A percentile compares a stretch with the other conserved stretches of the same genome.
These are phyloP conservation scores for Edaphochlamys debaryana DNA, from an alignment of 139 green algal species.

Conservation along the genomic window DNA sequence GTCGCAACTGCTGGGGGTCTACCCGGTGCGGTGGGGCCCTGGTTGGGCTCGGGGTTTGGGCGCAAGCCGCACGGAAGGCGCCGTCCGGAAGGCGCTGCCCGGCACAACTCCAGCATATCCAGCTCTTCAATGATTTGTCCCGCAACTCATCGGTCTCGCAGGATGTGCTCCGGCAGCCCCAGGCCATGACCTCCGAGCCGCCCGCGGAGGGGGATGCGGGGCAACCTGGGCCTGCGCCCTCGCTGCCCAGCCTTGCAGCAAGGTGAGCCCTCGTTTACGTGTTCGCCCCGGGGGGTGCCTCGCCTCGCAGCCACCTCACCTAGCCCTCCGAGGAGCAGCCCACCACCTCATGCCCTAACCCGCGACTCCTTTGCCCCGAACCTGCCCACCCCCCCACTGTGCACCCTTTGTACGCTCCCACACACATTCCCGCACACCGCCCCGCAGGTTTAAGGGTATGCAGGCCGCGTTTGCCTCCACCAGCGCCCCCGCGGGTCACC, in stretches of 20 bases:
- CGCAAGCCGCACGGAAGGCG: too few relatives aligned
- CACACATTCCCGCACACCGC: too few relatives aligned
- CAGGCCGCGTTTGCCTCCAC: slow-evolving; percentile 39
- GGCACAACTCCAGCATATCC: too few relatives aligned
- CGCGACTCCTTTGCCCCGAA: too few relatives aligned
- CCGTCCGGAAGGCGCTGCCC: too few relatives aligned
- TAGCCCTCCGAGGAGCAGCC: too few relatives aligned
- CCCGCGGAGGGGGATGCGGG: not conserved
- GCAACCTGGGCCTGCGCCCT: not conserved
- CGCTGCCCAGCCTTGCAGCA: slow-evolving; percentile 18
- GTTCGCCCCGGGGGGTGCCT: too few relatives aligned
- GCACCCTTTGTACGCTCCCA: too few relatives aligned
- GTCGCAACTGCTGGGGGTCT: slow-evolving; percentile 41
- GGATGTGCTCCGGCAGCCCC: not conserved
- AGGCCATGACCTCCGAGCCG: not conserved
- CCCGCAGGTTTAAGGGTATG: slow-evolving; percentile 60
- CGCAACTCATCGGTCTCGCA: not conserved
- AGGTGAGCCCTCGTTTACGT: not conserved
- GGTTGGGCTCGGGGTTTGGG: not conserved
- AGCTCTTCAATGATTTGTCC: too few relatives aligned
- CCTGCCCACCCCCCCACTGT: too few relatives aligned
- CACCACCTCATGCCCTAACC: too few relatives aligned
- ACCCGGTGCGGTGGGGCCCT: slow-evolving; percentile 4
- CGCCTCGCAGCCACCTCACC: too few relatives aligned
- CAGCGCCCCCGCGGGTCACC: not conserved